Base-by-base conservation (phyloP, 2,329 filamentous ascomycete species). In the Fusarium sp. region DNA sequence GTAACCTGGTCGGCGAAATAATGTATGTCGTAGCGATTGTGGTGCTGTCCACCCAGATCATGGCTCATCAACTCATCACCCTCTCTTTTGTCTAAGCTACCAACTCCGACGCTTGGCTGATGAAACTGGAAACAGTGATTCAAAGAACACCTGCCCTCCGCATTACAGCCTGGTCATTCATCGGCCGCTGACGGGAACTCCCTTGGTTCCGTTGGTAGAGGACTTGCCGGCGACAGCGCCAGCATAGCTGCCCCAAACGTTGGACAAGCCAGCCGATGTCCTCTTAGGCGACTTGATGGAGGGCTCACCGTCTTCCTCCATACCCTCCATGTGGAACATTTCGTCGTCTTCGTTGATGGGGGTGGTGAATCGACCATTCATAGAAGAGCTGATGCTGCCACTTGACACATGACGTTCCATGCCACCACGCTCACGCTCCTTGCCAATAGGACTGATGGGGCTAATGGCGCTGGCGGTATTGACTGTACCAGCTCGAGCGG, bases 261-360 rank as follows among this genome's bases (percentile, higher is more conserved):
- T 77, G 47, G 74, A 76, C 36, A 82, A 70, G 14, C 81, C 81
- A 7, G 81, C 82, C 4, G 84, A 84, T 3, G 76, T 79, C 55
- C 84, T 82, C 76, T 86, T 87, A 50, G 83, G 78, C 11, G 81
- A 79, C 40, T 81, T 79, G 55, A 79, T 77, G 36, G 83, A 79
- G 21, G 83, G 79, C 31, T 88, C 86, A 21, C 86, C 85, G 25
- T 87, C 86, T 55, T 88, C 86, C 68, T 90, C 88, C 87, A 90
- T 90, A 72, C 81, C 86, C 41, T 73, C 72, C 74, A 90, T 90
- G 15, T 90, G 85, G 67, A 90, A 89, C 25, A 87, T 84, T 6
- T 85, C 81, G 55, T 90, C 87, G 69, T 90, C 88, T 72, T 90
- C 88, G 60, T 89, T 87, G 63, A 90, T 90, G 5, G 87, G 87